Percentiles rank a stretch among this genome's conserved stretches.
phyloP scores from a whole-genome alignment of 768 basidiomycete genomes.

The Gloeostereum incarnatum region DNA sequence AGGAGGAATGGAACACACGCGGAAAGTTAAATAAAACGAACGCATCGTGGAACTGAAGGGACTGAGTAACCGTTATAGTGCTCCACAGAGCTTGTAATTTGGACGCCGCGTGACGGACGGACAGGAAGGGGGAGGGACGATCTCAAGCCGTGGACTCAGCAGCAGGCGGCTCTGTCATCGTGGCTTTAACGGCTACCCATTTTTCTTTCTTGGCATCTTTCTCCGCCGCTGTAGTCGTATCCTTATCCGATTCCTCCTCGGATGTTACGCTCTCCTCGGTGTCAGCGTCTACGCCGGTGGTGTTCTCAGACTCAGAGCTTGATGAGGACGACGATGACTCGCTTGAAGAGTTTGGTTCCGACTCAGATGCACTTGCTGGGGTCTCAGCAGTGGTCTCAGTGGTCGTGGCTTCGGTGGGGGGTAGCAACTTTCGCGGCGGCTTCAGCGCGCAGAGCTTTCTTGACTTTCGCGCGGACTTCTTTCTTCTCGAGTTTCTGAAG shows the following conservation, averaged over 20 bases:
- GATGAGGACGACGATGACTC: conserved; percentile 16
- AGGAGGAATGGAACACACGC: too few species aligned
- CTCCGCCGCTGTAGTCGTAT: conserved; percentile 17
- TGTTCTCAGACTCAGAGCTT: conserved; percentile 51
- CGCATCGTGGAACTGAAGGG: too few species aligned
- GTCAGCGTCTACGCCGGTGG: conserved; percentile 60
- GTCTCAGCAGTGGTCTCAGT: conserved; percentile 7
- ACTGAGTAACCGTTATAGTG: too few species aligned
- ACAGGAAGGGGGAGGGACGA: neutral
- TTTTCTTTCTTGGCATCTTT: conserved; percentile 46
- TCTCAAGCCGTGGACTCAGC: conserved; percentile 10
- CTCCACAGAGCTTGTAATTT: too few species aligned
- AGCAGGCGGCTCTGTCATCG: conserved; percentile 9
- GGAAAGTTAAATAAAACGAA: too few species aligned
- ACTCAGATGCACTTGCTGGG: conserved; percentile 10
- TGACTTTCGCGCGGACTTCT: conserved; percentile 45
- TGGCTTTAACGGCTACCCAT: conserved; percentile 66
- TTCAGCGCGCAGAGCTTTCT: conserved; percentile 30
- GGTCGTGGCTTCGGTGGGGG: conserved; percentile 12
- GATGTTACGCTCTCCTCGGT: conserved; percentile 71
- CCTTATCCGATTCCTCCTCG: conserved; percentile 52
- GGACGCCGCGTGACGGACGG: too few species aligned
- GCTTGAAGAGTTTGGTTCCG: conserved; percentile 6
- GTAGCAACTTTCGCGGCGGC: conserved; percentile 25
- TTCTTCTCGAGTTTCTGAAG: conserved; percentile 46